phyloP scores from a whole-genome alignment of 257 asterid genomes.

The Nicotiana tabacum region DNA sequence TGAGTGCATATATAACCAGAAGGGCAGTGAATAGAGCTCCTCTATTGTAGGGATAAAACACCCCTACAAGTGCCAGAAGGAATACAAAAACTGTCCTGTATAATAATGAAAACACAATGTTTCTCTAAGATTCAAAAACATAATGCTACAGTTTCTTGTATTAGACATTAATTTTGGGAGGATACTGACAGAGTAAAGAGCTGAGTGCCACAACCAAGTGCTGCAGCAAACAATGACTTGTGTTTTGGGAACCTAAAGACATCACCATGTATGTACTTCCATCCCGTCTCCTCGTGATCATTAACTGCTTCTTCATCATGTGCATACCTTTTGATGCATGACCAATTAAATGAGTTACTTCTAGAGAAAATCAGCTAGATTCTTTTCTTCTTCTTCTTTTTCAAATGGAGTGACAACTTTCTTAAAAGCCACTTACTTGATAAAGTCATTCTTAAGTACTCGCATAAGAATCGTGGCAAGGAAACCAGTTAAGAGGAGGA shows the following conservation, averaged over 20 bases:
- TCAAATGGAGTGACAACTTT: neutral
- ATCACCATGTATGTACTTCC: conserved; percentile 79
- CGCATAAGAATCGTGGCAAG: conserved; percentile 68
- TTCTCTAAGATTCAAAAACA: neutral
- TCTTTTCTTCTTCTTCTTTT: no score
- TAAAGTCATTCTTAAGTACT: conserved; percentile 64
- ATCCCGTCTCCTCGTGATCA: conserved; percentile 72
- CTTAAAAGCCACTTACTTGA: conserved; percentile 42
- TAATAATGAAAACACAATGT: neutral
- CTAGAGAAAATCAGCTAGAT: neutral
- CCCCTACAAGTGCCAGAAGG: conserved; percentile 64
- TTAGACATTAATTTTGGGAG: neutral
- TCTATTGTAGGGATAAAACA: conserved; percentile 64
- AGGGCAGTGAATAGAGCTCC: conserved; percentile 62
- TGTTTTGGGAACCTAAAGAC: conserved; percentile 60
- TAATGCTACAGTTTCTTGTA: neutral
- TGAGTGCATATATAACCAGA: conserved; percentile 58
- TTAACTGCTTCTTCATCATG: conserved; percentile 67
- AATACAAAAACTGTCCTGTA: conserved; percentile 56
- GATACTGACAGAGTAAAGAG: conserved; percentile 58
- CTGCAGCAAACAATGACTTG: conserved; percentile 60
- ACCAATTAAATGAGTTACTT: neutral
- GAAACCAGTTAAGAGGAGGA: conserved; percentile 59
- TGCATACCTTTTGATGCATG: conserved; percentile 41
- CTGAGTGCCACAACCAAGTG: conserved; percentile 69